phyloP scores from a whole-genome alignment of 1,139 yeast genomes.

The Suhomyces guaymorum region DNA sequence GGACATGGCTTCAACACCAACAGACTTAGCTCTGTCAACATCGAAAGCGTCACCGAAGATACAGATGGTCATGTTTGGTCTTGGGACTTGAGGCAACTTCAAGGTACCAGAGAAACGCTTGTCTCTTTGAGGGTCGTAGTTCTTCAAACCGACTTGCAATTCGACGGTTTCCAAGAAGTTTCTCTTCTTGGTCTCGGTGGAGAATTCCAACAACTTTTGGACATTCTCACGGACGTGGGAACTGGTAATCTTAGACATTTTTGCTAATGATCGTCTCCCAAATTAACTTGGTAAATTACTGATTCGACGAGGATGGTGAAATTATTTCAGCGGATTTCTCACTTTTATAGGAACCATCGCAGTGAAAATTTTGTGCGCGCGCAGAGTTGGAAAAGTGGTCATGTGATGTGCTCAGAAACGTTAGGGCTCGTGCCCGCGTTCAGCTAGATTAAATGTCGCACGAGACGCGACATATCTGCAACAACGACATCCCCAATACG shows the following conservation, averaged over 20 bases:
- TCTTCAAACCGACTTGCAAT: conserved; percentile 99
- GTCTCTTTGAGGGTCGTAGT: conserved; percentile 99
- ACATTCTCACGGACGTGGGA: conserved; percentile 97
- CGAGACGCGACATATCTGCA: conserved; percentile 1
- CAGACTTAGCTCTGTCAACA: conserved; percentile 99
- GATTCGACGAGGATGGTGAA: conserved; percentile 52
- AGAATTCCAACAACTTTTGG: conserved; percentile 85
- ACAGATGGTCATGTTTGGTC: conserved; percentile 99
- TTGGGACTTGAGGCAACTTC: conserved; percentile 98
- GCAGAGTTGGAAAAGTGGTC: conserved; percentile 1
- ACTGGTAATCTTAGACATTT: conserved; percentile 91
- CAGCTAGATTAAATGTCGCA: conserved; percentile 1
- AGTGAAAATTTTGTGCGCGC: conserved; percentile 8
- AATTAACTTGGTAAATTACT: conserved; percentile 46
- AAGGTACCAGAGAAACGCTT: conserved; percentile 99
- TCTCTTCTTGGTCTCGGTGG: conserved; percentile 98
- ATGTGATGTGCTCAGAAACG: background rate
- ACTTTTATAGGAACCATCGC: conserved; percentile 2
- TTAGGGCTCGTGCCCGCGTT: conserved; percentile 9
- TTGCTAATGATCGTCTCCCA: conserved; percentile 67
- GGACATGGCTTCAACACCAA: conserved; percentile 99
- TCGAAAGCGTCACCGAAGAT: conserved; percentile 99
- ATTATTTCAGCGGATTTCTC: background rate
- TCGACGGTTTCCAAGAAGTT: conserved; percentile 99
- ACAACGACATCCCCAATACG: background rate